Base-by-base conservation (phyloP, 768 basidiomycete genomes). In the Tephrocybe rancida region DNA sequence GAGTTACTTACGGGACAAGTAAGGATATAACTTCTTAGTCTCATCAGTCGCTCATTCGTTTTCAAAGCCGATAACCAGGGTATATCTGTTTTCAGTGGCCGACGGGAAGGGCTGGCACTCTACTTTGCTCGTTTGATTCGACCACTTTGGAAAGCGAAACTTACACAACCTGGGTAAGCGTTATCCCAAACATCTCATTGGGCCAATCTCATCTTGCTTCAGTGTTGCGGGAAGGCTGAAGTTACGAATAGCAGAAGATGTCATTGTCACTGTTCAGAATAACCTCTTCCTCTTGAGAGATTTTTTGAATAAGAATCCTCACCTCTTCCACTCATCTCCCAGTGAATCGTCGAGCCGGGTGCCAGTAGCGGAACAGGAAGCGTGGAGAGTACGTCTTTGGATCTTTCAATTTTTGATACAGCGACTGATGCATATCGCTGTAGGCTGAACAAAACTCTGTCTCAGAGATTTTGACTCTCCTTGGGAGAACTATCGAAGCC, bases 401-500 rank as follows among this genome's bases (percentile, higher is more conserved):
- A 25, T 55, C 44, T 16, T 50, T 34, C 21, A 43, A 10, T 21
- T 42, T 34, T 44, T 8, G 26, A 26, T n/a, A n/a, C n/a, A n/a
- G n/a, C n/a, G n/a, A 18, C 37, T 25, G 16, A 54, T 52, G 39
- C 63, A 58, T 27, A 29, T 53, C 45, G 29, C 56, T 48, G 38
- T 57, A 94, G 88, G 89, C 84, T 2, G 93, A 96, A 66, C 88
- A 92, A 65, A 79, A 69, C 44, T 94, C 93, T 14, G 86, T 92
- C n/a, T 74, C 79, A n/a, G 86, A 91, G 65, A 72, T 96, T 6
- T 78, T 86, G 43, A 72, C 79, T 18, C 80, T 99, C 41, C 73
- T 98, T 42, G 82, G 81, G 9, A 85, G 95, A 64, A 87, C 92
- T 4, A 91, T 98, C 44, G 97, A 99, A 70, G 97, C 92, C 0